phyloP scores from a whole-genome alignment of 306 rosid genomes.

The Lupinus albus region DNA sequence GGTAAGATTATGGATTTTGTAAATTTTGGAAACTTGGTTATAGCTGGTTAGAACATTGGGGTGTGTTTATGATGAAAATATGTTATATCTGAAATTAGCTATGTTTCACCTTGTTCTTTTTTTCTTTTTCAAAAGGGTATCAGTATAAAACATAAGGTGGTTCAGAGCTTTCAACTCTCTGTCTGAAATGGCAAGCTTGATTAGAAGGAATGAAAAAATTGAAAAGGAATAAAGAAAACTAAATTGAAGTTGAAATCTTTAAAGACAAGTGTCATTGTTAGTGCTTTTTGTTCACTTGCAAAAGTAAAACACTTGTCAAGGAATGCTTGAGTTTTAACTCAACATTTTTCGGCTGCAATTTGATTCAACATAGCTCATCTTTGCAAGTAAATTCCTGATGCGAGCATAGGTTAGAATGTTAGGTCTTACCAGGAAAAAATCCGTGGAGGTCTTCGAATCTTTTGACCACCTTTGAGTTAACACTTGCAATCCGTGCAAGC shows the following conservation, averaged over 20 bases:
- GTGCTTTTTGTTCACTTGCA: background rate
- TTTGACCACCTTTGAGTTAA: background rate
- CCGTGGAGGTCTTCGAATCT: background rate
- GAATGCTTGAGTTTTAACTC: too few relatives aligned
- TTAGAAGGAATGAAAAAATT: too few relatives aligned
- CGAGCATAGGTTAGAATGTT: slow-evolving; percentile 4
- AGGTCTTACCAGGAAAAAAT: background rate
- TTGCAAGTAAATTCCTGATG: slow-evolving; percentile 6
- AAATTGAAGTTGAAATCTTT: slow-evolving; percentile 3
- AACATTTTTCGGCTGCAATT: background rate
- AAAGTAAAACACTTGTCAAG: background rate
- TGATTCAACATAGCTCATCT: background rate
- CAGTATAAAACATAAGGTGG: slow-evolving; percentile 14
- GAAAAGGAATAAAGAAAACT: slow-evolving; percentile 15
- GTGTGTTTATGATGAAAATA: slow-evolving; percentile 15
- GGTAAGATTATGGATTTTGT: slow-evolving; percentile 14
- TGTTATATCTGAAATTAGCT: slow-evolving; percentile 3
- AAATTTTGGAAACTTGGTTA: background rate
- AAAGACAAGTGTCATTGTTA: slow-evolving; percentile 2
- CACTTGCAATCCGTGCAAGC: background rate
- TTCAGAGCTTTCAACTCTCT: slow-evolving; percentile 4
- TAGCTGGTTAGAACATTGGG: too few relatives aligned
- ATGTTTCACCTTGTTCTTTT: background rate
- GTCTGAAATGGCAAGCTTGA: slow-evolving; percentile 33
- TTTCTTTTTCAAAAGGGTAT: background rate